Percentiles rank a stretch among this genome's conserved stretches.
phyloP scores from a whole-genome alignment of 2,329 filamentous ascomycete genomes.

The Alternaria conjuncta region DNA sequence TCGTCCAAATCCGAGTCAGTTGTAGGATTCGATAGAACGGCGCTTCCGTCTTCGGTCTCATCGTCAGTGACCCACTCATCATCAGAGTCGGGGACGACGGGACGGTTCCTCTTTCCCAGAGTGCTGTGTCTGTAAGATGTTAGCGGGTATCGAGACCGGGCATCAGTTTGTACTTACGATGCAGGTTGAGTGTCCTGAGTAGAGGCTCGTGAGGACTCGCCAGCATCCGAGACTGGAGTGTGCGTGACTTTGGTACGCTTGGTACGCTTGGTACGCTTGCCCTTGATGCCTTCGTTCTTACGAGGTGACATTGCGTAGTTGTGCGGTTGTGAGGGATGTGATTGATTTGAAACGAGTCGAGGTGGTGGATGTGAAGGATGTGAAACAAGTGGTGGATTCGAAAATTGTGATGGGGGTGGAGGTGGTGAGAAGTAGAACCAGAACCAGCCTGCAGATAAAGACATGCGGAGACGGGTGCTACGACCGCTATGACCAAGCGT shows the following conservation, averaged over 20 bases:
- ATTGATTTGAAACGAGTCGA: too few relatives aligned
- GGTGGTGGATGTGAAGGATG: too few relatives aligned
- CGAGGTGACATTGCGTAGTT: too few relatives aligned
- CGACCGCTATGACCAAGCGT: neutral
- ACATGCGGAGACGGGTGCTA: neutral
- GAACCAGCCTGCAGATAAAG: neutral
- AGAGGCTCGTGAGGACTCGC: neutral
- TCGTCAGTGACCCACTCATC: neutral
- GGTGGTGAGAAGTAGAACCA: neutral
- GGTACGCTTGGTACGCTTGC: too few relatives aligned
- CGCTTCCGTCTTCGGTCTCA: neutral
- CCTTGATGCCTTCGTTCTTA: neutral
- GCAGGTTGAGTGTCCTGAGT: neutral
- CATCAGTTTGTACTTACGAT: neutral
- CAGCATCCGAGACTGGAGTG: neutral
- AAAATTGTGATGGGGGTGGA: too few relatives aligned
- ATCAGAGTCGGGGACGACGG: neutral
- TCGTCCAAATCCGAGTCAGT: too few relatives aligned
- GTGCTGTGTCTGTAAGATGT: accelerated
- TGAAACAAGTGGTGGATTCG: too few relatives aligned
- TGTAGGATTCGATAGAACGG: neutral
- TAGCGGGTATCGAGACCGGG: accelerated
- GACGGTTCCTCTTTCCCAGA: neutral
- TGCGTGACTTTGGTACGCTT: neutral
- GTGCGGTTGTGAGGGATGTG: too few relatives aligned